A percentile compares a stretch with the other conserved stretches of the same genome.
These are phyloP conservation scores for Trypanosoma scelopori DNA, from an alignment of 208 protist genomes.

Conservation along the genomic window DNA sequence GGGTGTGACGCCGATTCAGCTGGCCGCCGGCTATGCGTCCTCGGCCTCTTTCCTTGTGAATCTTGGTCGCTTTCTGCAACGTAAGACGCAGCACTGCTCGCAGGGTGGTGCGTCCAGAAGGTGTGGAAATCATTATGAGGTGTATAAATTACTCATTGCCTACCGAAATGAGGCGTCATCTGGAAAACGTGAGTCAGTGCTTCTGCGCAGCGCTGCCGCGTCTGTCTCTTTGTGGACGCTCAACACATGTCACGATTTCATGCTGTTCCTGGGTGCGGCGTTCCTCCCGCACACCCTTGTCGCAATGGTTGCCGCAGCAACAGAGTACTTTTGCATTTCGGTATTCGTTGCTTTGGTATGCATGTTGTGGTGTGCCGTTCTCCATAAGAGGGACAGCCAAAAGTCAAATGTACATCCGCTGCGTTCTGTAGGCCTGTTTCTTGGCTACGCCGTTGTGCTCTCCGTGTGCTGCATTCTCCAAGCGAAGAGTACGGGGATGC, in stretches of 20 bases:
- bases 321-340: neutral
- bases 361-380: neutral
- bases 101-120: conserved; percentile 8
- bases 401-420: conserved; percentile 6
- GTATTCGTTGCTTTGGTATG: neutral
- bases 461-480: neutral
- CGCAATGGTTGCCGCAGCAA: conserved; percentile 15
- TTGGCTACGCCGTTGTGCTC: conserved; percentile 15
- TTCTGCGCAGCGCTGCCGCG: conserved; percentile 23
- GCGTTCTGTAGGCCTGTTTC: conserved; percentile 19
- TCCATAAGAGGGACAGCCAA: neutral
- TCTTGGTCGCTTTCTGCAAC: conserved; percentile 1
- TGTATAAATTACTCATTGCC: conserved; percentile 29
- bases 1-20: conserved; percentile 30
- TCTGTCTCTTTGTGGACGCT: conserved; percentile 22
- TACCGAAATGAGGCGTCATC: conserved; percentile 32
- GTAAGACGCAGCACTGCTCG: neutral
- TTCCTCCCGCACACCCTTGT: conserved; percentile 37
- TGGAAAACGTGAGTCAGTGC: conserved; percentile 24
- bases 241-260: conserved; percentile 16
- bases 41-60: neutral
- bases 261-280: conserved; percentile 18
- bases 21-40: conserved; percentile 8
- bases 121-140: neutral
- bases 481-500: neutral